Base-by-base conservation (phyloP, 306 rosid genomes). In the Vicia sativa region DNA sequence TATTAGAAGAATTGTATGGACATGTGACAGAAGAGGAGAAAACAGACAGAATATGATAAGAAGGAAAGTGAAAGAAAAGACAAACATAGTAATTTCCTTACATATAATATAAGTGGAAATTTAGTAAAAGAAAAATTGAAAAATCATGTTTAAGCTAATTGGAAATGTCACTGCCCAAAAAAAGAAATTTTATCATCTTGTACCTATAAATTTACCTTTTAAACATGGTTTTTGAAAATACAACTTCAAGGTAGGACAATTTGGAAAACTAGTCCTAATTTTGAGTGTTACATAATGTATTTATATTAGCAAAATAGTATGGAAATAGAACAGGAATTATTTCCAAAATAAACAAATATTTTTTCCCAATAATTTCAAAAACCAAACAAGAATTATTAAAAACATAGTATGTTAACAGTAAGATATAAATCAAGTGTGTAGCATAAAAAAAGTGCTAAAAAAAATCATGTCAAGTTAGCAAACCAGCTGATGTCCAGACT, bases 371-470 rank as follows among this genome's bases (percentile, higher is more conserved):
- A n/a, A 21, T 23, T 74, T 46, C 3, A 8, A 37, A 19, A 65
- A 58, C 26, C 35, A 67, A 66, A 34, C 15, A 31, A 13, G 44
- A 67, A 61, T 52, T 42, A 43, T 15, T 34, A 34, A 29, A 25
- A 54, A 38, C 41, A 57, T 38, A 34, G 44, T 38, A 67, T 35
- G 9, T 4, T 28, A 41, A 16, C 14, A 41, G 28, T n/a, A 23
- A 65, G 37, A 67, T 52, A 43, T 11, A 54, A 64, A 55, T 28
- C 67, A 61, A 12, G 35, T 67, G 49, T 9, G 9, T 52, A 66
- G 38, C 1, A 23, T 11, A 53, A 6, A 23, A 38, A 16, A 19
- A 13, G 48, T 10, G 25, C 23, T 43, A 11, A 18, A 67, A 18
- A 67, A 48, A 13, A 56, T 1, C 23, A 52, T 11, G 35, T 66